Conservation (phyloP, 2,329 filamentous ascomycete species). For the Epichloe amarillans region DNA sequence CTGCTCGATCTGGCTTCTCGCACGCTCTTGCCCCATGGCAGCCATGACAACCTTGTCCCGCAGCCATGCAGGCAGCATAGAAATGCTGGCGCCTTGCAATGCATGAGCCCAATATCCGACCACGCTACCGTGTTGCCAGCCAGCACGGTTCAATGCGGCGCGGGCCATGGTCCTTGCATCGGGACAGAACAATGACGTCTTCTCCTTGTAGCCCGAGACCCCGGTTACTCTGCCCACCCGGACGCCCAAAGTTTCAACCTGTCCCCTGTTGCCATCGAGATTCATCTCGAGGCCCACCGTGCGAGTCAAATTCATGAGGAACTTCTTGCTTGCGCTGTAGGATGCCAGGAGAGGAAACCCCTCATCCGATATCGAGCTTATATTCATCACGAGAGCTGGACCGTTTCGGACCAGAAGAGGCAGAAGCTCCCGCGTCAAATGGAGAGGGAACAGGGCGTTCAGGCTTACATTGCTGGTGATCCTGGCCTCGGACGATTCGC, state of each 20-base stretch:
- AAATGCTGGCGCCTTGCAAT: conserved; percentile 3
- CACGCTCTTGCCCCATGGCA: neutral
- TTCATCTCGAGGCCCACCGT: conserved; percentile 29
- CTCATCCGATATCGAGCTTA: conserved; percentile 31
- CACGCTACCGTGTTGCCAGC: conserved; percentile 8
- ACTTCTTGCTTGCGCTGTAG: conserved; percentile 34
- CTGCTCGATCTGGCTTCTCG: neutral
- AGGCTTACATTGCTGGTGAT: conserved; percentile 28
- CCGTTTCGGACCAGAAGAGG: conserved; percentile 26
- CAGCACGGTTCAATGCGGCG: conserved; percentile 4
- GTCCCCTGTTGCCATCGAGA: conserved; percentile 4
- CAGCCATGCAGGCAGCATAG: neutral
- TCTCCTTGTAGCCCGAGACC: conserved; percentile 7
- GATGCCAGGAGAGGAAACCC: conserved; percentile 30
- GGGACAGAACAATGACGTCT: conserved; percentile 9
- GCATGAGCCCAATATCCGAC: conserved; percentile 10
- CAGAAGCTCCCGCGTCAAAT: conserved; percentile 30
- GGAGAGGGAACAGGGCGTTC: conserved; percentile 36
- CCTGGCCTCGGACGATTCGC: conserved; percentile 20
- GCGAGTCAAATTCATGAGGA: conserved; percentile 20
- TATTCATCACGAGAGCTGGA: conserved; percentile 35
- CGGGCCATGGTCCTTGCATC: conserved; percentile 8
- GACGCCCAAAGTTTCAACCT: neutral
- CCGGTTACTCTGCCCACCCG: conserved; percentile 7
- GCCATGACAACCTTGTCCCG: neutral